Conservation (phyloP, 176 grass and related monocot species). For the Zea luxurians region DNA sequence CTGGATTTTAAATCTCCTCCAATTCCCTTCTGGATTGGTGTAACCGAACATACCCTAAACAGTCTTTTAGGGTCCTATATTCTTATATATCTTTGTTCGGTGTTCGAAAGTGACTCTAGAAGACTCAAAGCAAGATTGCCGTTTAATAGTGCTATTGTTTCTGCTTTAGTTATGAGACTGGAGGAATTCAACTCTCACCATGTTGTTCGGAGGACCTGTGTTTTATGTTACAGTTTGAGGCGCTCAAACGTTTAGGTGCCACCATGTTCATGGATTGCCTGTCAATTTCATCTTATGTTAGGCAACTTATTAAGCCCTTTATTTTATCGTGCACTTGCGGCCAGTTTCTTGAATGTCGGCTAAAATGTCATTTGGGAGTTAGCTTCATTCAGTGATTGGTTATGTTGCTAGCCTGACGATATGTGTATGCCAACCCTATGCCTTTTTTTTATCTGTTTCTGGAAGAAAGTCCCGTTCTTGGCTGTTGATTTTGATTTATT, state of each 20-base stretch:
- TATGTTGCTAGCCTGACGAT: slow-evolving; percentile 5
- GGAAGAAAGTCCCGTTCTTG: slow-evolving; percentile 41
- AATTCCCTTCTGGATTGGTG: too few relatives aligned
- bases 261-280: background rate
- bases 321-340: background rate
- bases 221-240: background rate
- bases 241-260: background rate
- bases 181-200: background rate
- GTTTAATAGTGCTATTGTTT: background rate
- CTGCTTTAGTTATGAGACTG: background rate
- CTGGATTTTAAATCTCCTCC: too few relatives aligned
- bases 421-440: background rate
- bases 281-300: background rate
- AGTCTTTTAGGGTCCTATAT: background rate
- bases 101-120: background rate
- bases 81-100: background rate
- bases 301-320: background rate
- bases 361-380: slow-evolving; percentile 13
- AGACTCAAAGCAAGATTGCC: background rate
- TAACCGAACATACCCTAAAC: too few relatives aligned
- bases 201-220: background rate
- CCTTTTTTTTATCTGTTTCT: slow-evolving; percentile 25
- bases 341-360: slow-evolving; percentile 9
- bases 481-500: slow-evolving; percentile 6
- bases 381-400: slow-evolving; percentile 14